phyloP scores from a whole-genome alignment of 164 flowering plant genomes.

The Taxillus chinensis region DNA sequence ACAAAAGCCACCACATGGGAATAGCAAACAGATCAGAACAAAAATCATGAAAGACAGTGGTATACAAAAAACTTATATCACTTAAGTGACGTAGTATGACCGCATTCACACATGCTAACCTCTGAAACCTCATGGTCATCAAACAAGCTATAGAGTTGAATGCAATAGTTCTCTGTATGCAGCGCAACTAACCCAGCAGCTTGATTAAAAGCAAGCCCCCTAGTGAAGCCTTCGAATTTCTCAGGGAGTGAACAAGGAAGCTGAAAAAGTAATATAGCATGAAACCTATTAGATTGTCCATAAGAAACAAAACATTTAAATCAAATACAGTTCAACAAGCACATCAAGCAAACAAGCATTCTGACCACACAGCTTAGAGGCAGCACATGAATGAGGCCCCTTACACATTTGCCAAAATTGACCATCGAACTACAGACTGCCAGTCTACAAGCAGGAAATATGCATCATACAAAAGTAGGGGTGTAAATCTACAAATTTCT shows the following conservation, averaged over 20 bases:
- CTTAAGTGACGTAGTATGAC: not conserved
- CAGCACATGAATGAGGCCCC: not conserved
- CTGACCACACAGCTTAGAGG: not conserved
- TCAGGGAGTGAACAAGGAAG: constrained; percentile 52
- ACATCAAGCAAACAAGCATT: not conserved
- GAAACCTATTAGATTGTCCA: not conserved
- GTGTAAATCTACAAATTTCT: too few relatives aligned
- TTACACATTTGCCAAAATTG: too few relatives aligned
- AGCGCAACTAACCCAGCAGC: constrained; percentile 60
- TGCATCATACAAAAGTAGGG: too few relatives aligned
- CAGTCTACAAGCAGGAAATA: too few relatives aligned
- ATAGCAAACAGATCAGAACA: too few relatives aligned
- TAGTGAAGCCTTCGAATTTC: constrained; percentile 21
- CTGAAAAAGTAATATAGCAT: constrained; percentile 32
- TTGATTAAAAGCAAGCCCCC: constrained; percentile 38
- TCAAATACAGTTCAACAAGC: not conserved
- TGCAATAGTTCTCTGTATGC: constrained; percentile 54
- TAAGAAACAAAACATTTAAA: not conserved
- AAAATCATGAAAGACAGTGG: too few relatives aligned
- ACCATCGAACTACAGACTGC: too few relatives aligned
- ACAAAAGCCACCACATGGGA: too few relatives aligned
- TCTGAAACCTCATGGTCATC: constrained; percentile 67
- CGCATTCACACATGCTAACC: constrained; percentile 29
- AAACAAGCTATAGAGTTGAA: constrained; percentile 77
- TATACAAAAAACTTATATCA: not conserved